phyloP scores from a whole-genome alignment of 2,329 filamentous ascomycete species.

The Tolypocladium tropicale region DNA sequence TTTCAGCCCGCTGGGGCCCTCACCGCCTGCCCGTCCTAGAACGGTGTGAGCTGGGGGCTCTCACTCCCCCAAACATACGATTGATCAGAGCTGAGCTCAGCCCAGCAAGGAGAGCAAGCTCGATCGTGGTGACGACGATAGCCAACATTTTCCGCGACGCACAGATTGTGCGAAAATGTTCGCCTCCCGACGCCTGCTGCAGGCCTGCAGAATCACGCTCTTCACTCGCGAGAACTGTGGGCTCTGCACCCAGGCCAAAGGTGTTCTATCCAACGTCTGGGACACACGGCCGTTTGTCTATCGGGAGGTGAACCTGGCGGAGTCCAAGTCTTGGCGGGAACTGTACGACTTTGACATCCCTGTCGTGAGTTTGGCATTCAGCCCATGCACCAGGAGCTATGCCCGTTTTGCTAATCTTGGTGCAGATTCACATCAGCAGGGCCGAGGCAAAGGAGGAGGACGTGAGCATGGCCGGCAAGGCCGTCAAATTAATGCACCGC shows the following conservation, averaged over 20 bases:
- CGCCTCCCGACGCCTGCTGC: constrained; percentile 37
- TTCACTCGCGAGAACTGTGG: constrained; percentile 66
- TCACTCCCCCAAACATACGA: not conserved
- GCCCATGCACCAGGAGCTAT: not conserved
- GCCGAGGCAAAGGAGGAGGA: constrained; percentile 37
- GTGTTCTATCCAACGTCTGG: constrained; percentile 58
- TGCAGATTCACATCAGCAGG: constrained; percentile 55
- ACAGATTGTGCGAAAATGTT: constrained; percentile 31
- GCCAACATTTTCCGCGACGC: not conserved
- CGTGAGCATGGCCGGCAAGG: constrained; percentile 44
- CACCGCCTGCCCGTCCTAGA: constrained; percentile 25
- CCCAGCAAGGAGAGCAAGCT: not conserved
- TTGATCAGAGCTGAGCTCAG: no score
- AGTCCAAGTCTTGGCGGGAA: constrained; percentile 55
- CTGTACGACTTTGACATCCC: constrained; percentile 76
- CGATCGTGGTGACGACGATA: not conserved
- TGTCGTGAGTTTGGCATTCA: constrained; percentile 44
- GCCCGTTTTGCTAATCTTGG: not conserved
- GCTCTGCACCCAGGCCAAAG: constrained; percentile 58
- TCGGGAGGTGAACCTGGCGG: constrained; percentile 60
- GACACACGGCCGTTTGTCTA: constrained; percentile 57
- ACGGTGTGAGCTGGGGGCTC: constrained; percentile 17
- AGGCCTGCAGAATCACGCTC: constrained; percentile 57
- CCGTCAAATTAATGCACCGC: constrained; percentile 68
- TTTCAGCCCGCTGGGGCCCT: constrained; percentile 6